Percentiles rank a stretch among this genome's conserved stretches.
phyloP scores from a whole-genome alignment of 2,329 filamentous ascomycete genomes.

The Colletotrichum sp. region DNA sequence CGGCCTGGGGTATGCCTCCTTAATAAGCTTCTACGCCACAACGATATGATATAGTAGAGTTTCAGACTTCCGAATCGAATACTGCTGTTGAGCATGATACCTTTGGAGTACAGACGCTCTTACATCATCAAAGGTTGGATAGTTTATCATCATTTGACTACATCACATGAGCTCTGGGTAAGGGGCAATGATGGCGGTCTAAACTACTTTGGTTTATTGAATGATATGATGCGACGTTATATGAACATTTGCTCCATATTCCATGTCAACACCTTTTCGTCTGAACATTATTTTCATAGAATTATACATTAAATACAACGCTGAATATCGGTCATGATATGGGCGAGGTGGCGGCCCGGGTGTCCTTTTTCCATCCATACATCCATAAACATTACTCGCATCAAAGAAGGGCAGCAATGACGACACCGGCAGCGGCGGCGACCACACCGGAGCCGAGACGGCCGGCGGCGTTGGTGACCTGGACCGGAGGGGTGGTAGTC shows the following conservation, averaged over 20 bases:
- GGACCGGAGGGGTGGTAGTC: not conserved
- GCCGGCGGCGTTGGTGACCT: conserved; percentile 6
- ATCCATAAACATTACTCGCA: not conserved
- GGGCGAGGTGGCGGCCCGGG: not conserved
- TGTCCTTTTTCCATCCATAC: not conserved
- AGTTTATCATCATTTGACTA: rapidly evolving
- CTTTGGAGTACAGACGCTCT: not conserved
- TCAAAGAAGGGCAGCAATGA: conserved; percentile 14
- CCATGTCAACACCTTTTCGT: not conserved
- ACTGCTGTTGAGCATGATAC: not conserved
- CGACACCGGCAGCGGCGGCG: conserved; percentile 10
- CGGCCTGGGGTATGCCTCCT: too few relatives aligned
- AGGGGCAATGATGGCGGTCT: not conserved
- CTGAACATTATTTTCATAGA: not conserved
- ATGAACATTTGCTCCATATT: not conserved
- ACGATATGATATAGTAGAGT: too few relatives aligned
- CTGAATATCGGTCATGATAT: not conserved
- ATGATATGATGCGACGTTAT: not conserved
- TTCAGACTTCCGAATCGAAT: too few relatives aligned
- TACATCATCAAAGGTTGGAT: not conserved
- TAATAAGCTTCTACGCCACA: too few relatives aligned
- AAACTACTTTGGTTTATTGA: not conserved
- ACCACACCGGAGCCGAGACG: conserved; percentile 1
- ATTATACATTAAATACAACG: not conserved
- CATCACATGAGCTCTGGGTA: not conserved